phyloP scores from a whole-genome alignment of 352 stramenopile species.

The Pythium graminicola region DNA sequence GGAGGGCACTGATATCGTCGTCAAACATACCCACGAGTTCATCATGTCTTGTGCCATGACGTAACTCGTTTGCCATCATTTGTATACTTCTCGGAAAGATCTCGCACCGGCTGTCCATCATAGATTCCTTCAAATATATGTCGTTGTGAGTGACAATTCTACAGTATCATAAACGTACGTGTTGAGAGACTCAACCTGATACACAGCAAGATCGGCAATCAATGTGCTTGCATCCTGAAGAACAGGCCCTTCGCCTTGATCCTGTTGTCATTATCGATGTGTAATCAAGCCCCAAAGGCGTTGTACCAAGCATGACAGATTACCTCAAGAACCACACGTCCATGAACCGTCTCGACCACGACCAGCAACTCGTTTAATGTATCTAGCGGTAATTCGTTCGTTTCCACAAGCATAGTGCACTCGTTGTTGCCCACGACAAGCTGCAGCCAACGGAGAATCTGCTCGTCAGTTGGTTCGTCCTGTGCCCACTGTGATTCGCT shows the following conservation, averaged over 20 bases:
- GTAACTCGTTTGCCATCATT: conserved; percentile 25
- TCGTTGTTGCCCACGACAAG: conserved; percentile 26
- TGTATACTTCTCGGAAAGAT: conserved; percentile 36
- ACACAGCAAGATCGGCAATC: conserved; percentile 10
- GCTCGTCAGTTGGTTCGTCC: conserved; percentile 24
- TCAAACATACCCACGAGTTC: conserved; percentile 12
- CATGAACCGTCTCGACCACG: conserved; percentile 36
- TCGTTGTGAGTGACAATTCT: background rate
- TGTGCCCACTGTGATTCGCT: conserved; percentile 28
- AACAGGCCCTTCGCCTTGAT: conserved; percentile 4
- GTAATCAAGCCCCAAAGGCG: background rate
- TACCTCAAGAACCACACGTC: conserved; percentile 43
- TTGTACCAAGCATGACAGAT: background rate
- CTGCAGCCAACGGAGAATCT: conserved; percentile 31
- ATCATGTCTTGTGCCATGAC: background rate
- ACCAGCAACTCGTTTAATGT: conserved; percentile 11
- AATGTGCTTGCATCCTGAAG: conserved; percentile 7
- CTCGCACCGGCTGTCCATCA: conserved; percentile 31
- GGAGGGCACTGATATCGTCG: conserved; percentile 17
- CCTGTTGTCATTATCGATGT: background rate
- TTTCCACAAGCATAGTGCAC: conserved; percentile 23
- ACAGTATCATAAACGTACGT: background rate
- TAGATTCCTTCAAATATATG: conserved; percentile 11
- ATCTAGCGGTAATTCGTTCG: background rate
- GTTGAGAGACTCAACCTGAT: conserved; percentile 10